Evolutionary conservation across 306 rosid species (phyloP), one percentile per base, ranked within the genome.

Genomic region (Sesbania bispinosa): DNA sequence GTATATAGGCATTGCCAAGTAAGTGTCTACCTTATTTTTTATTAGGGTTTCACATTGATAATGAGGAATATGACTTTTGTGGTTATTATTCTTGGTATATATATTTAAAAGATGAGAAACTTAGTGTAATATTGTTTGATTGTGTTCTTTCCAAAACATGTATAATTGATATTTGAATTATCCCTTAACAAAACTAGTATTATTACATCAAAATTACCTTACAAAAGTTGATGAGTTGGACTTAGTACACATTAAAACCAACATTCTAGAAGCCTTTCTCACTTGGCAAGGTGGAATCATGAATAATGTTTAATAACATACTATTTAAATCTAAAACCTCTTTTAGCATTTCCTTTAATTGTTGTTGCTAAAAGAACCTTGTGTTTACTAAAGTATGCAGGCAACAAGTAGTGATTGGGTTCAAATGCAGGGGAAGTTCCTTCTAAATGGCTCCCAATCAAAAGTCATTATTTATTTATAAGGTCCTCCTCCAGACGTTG

Each of bases 371-470:
- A 81, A 21, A 21, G 24, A 67, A 39, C 32, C 61, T 42, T 75
- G 53, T 82, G 33, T 80, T 62, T 53, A 51, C 54, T 71, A 18
- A 62, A 94, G 99, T 73, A 93, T 86, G 81, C 89, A 94, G 95
- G 96, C 96, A 72, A 88, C 97, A 59, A 89, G 89, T 83, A 89
- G 89, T 81, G 89, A 89, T 71, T 94, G 98, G 98, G 79, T 79
- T 46, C 87, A 88, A 69, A 74, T 90, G 79, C 86, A 86, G 51
- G 98, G 98, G 67, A 94, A 90, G 58, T 94, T 94, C 84, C 98
- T 94, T 39, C 72, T 94, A 35, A 94, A 94, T 62, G 92, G 86
- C 64, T 89, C 96, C 19, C 83, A 95, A 2, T 83, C 97, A 38
- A 88, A 74, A 85, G 93, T 89, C 14, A 81, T 89, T 8, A 70